Evolutionary conservation across 78 protist genomes (phyloP).

Genomic region (Chrysochromulina parva): DNA sequence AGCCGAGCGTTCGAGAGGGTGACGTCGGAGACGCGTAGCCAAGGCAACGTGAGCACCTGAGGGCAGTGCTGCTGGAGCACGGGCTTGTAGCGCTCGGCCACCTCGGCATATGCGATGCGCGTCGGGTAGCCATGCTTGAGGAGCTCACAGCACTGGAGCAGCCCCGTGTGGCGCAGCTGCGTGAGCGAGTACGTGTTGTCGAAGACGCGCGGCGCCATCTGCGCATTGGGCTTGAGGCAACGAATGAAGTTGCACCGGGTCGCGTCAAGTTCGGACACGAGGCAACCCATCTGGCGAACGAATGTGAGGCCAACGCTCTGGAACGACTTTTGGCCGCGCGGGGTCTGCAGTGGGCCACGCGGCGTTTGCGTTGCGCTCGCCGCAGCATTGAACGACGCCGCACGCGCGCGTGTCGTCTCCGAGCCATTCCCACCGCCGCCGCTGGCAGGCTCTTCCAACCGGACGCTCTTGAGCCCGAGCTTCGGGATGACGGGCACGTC

Average conservation of each 20-base stretch:
- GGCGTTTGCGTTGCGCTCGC: too few species aligned
- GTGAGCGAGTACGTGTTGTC: background rate
- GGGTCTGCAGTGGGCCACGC: too few species aligned
- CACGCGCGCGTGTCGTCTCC: too few species aligned
- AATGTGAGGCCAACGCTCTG: background rate
- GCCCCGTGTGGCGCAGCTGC: constrained; percentile 20
- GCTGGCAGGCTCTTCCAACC: too few species aligned
- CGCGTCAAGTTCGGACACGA: background rate
- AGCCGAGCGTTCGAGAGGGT: background rate
- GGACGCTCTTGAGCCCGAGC: too few species aligned
- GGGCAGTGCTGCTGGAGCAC: background rate
- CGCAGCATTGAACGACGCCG: too few species aligned
- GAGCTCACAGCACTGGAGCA: constrained; percentile 26
- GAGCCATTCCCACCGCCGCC: too few species aligned
- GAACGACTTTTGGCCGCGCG: background rate
- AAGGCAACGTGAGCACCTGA: too few species aligned
- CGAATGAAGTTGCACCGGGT: constrained; percentile 16
- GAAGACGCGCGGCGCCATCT: background rate
- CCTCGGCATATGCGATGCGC: background rate
- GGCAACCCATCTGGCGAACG: background rate
- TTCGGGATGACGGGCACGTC: too few species aligned
- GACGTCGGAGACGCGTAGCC: background rate
- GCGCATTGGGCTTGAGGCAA: constrained; percentile 11
- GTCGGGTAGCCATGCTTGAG: constrained; percentile 26
- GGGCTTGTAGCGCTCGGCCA: background rate